These are phyloP conservation scores for Wickerhamomyces kurtzmanii DNA, from an alignment of 805 yeast species.

Conservation along the genomic window DNA sequence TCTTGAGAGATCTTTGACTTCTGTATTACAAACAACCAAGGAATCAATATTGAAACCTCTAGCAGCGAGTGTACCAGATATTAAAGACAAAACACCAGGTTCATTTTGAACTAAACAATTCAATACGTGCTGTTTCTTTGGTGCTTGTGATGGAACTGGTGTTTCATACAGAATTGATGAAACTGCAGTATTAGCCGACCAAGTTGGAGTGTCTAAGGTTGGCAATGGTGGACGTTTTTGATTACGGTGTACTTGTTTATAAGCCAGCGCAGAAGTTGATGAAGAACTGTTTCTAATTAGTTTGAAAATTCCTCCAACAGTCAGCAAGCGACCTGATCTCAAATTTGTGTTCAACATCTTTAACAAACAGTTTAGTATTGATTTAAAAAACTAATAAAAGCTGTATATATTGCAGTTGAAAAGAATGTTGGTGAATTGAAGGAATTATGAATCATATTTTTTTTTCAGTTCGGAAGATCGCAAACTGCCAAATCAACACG, in stretches of 20 bases:
- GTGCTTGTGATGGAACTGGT: conserved; percentile 44
- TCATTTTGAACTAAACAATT: conserved; percentile 98
- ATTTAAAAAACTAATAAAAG: no score
- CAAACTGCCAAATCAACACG: no score
- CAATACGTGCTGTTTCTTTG: conserved; percentile 77
- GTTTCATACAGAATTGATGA: conserved; percentile 93
- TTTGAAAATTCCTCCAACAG: no score
- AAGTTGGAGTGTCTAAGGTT: conserved; percentile 82
- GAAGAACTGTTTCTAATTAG: conserved; percentile 28
- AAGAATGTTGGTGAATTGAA: no score
- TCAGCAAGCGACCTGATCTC: no score
- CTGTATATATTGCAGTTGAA: no score
- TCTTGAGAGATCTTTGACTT: conserved; percentile 87
- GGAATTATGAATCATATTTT: no score
- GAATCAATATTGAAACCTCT: conserved; percentile 98
- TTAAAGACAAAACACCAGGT: conserved; percentile 92
- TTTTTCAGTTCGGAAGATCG: no score
- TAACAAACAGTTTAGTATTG: no score
- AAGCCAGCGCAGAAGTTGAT: conserved; percentile 90
- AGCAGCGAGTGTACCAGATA: conserved; percentile 94
- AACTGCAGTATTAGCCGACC: conserved; percentile 97
- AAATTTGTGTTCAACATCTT: no score
- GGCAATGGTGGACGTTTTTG: conserved; percentile 86
- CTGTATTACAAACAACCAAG: conserved; percentile 92
- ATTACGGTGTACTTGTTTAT: conserved; percentile 84